These are phyloP conservation scores for Metrosideros polymorpha DNA, from an alignment of 441 rosid genomes.

Conservation along the genomic window DNA sequence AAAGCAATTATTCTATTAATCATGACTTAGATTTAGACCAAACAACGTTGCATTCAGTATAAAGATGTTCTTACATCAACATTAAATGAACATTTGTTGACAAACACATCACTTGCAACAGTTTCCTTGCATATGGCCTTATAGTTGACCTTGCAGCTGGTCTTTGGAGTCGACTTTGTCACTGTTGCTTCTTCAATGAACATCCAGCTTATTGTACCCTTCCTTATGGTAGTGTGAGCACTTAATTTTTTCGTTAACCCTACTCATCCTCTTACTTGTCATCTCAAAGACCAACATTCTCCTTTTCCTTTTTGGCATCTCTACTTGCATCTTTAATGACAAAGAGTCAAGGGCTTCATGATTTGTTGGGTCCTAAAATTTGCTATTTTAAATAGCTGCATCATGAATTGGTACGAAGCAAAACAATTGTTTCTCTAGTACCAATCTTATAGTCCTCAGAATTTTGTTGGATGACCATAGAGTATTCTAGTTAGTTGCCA, in stretches of 20 bases:
- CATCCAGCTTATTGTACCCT: background rate
- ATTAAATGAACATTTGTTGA: background rate
- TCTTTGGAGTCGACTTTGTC: background rate
- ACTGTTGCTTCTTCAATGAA: background rate
- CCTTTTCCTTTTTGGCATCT: background rate
- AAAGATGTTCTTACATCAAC: background rate
- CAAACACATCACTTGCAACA: background rate
- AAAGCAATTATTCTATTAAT: background rate
- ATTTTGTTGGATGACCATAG: background rate
- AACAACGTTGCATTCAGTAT: background rate
- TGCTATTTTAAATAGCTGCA: background rate
- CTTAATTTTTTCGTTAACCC: background rate
- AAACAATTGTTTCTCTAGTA: background rate
- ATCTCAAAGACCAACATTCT: background rate
- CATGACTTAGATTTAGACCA: background rate
- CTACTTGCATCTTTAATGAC: background rate
- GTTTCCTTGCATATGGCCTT: too few species aligned
- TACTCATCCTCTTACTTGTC: background rate
- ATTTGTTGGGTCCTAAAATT: background rate
- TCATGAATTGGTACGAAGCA: background rate
- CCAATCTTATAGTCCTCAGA: background rate
- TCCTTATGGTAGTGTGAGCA: background rate
- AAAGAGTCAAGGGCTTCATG: background rate
- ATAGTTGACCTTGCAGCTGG: background rate
- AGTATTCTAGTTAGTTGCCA: background rate